These are phyloP conservation scores for Plenodomus lindquistii DNA, from an alignment of 2,329 filamentous ascomycete species.

Conservation along the genomic window DNA sequence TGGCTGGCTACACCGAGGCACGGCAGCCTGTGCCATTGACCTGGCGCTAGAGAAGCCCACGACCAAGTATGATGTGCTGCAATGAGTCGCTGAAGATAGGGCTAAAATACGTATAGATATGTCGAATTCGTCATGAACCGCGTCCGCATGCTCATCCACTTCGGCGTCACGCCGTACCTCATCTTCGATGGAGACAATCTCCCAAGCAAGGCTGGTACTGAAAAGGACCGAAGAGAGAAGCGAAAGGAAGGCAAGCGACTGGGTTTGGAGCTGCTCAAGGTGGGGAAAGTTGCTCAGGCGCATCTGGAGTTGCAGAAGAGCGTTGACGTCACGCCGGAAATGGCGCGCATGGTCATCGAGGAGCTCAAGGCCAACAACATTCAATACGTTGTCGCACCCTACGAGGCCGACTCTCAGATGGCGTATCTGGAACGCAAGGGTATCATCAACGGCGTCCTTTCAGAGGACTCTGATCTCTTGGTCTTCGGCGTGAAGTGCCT, in stretches of 20 bases:
- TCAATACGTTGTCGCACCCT: conserved; percentile 90
- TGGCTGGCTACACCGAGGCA: conserved; percentile 95
- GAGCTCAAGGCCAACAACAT: conserved; percentile 81
- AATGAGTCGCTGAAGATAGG: not conserved
- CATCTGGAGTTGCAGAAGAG: conserved; percentile 90
- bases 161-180: conserved; percentile 90
- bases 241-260: conserved; percentile 75
- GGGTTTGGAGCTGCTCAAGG: conserved; percentile 77
- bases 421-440: conserved; percentile 90
- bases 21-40: conserved; percentile 86
- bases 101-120: conserved; percentile 62
- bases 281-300: conserved; percentile 80
- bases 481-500: conserved; percentile 92
- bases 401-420: conserved; percentile 96
- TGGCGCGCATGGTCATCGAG: conserved; percentile 90
- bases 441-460: conserved; percentile 83
- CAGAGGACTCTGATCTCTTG: conserved; percentile 93
- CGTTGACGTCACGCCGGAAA: conserved; percentile 92
- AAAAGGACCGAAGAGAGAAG: conserved; percentile 73
- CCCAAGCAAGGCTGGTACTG: conserved; percentile 89
- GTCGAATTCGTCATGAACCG: conserved; percentile 88
- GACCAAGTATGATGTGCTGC: conserved; percentile 65
- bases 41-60: conserved; percentile 87
- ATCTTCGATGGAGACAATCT: conserved; percentile 96
- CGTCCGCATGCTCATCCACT: conserved; percentile 91